Evolutionary conservation across 73 alveolate genomes (phyloP), one percentile per base, ranked within the genome.

Genomic region (Blepharisma japonicum): DNA sequence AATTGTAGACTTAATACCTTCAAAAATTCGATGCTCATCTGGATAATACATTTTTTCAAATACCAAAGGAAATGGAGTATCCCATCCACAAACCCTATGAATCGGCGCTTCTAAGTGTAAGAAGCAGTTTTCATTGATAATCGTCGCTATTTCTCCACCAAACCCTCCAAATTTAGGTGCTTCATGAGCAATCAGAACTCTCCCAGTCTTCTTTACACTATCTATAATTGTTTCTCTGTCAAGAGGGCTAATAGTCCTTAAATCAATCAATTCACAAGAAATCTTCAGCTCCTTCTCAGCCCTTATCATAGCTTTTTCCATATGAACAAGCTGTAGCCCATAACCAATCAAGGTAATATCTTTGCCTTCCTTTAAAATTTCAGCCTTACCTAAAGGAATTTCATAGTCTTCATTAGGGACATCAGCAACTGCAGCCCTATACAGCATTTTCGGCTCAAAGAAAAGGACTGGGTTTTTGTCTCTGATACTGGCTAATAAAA

Each of bases 91-190:
- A 6, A 92, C 95, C 79, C 98, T 86, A 61, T 45, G 49, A 27
- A 92, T 77, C 53, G 98, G 98, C 32, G 98, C 91, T 68, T 92
- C 94, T 45, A 92, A 77, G 74, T 88, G 86, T 38, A 89, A 70
- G 87, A 92, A 92, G 87, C 96, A 89, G 53, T 82, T 81, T 68
- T 95, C 99, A 87, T 90, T 88, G 61, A 95, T 89, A 25, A 77
- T 90, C 6, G 98, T 94, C 42, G 97, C 85, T 14, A 95, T 79
- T 83, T 95, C 99, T 0, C 97, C 95, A 38, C 96, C 99, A 81
- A 95, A 87, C n/a, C 99, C 99, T 45, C 90, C 78, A n/a, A 97
- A 87, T 45, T 80, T 71, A 2, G 99, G 99, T 8, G 99, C 99
- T 71, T 95, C 99, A 71, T 93, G 98, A 50, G 98, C 79, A 46